Base-by-base conservation (phyloP, 805 yeast species). In the Candida ipomoeae region DNA sequence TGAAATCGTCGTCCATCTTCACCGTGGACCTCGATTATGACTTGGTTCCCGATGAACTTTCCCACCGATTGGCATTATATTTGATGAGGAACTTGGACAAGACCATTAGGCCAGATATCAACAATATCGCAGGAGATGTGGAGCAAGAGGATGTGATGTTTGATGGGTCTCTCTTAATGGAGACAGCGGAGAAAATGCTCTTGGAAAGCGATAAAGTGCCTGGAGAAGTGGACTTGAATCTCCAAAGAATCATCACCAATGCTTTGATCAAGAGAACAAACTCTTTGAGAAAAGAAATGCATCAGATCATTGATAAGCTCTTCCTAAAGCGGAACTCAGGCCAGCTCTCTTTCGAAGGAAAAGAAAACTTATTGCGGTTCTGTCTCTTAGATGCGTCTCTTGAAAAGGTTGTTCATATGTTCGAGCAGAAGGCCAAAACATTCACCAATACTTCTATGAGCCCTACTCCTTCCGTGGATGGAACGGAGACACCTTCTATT, bases 91-190 rank as follows among this genome's bases (percentile, higher is more conserved):
- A 80, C 59, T 75, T 80, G 80, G 82, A 79, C 57, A 66, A 63
- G 33, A 68, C 69, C 23, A 63, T 78, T 57, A 73, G 54, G 20
- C 60, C 60, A 2, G 55, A 54, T 10, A 54, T 55, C 50, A 47
- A 53, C 41, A 47, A 52, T 68, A 55, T 60, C 62, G 43, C 67
- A 13, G 57, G 51, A 14, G 58, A 55, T n/a, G 50, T 38, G 14
- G 39, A 54, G 69, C 69, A 87, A 78, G 76, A 73, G 62, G 92
- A 87, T 55, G 71, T 87, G 44, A 75, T 87, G 64, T 85, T 83
- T 63, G 92, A 86, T 67, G 94, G 92, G 5, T 78, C 89, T 0
- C 69, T 87, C 50, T 73, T 87, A 44, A 83, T 89, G 59, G 85
- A 84, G 63, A 79, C 89, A 2, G 92, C 91, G 0, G 89, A 83